phyloP scores from a whole-genome alignment of 495 filamentous ascomycete genomes.

The Xylona heveae region DNA sequence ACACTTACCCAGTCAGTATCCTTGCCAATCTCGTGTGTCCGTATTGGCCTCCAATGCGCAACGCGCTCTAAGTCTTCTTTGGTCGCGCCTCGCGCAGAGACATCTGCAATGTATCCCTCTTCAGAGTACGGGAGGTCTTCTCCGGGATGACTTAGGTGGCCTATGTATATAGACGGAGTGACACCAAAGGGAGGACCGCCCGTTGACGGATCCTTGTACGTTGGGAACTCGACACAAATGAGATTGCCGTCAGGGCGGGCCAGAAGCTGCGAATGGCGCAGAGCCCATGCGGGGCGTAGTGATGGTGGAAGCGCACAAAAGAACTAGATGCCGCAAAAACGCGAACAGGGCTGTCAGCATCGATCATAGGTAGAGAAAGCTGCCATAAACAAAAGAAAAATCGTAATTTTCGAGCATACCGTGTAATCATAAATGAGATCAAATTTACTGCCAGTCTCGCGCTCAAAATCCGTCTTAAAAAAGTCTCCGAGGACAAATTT shows the following conservation, averaged over 20 bases:
- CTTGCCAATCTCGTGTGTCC: conserved; percentile 45
- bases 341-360: neutral
- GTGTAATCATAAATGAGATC: conserved; percentile 78
- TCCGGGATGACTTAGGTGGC: conserved; percentile 43
- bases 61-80: conserved; percentile 32
- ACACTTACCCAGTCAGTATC: conserved; percentile 36
- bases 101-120: conserved; percentile 28
- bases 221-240: conserved; percentile 67
- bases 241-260: conserved; percentile 31
- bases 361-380: neutral
- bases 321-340: conserved; percentile 30
- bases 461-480: conserved; percentile 42
- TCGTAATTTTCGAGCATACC: too few species aligned
- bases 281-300: conserved; percentile 47
- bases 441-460: conserved; percentile 29
- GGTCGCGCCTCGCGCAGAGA: conserved; percentile 18
- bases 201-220: conserved; percentile 36
- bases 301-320: conserved; percentile 51
- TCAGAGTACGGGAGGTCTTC: conserved; percentile 38
- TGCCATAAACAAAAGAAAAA: neutral
- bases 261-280: conserved; percentile 41
- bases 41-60: conserved; percentile 39
- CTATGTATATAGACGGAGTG: conserved; percentile 38
- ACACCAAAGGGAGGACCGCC: conserved; percentile 52
- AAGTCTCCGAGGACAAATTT: conserved; percentile 50